Base-by-base conservation (phyloP, 345 rosid genomes). In the Linum lewisii region DNA sequence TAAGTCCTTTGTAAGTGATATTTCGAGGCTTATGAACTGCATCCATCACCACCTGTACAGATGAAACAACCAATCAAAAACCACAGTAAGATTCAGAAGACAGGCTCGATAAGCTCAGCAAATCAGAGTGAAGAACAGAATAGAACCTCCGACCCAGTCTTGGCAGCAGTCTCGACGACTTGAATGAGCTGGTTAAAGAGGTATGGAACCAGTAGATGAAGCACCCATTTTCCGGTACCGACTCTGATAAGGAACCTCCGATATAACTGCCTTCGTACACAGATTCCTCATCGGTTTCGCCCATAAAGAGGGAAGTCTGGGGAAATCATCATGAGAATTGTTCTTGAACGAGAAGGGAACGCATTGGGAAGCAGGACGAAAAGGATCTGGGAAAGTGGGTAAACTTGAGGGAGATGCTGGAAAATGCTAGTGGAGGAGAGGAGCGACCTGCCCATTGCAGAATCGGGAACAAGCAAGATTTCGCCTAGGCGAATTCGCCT, bases 21-120 rank as follows among this genome's bases (percentile, higher is more conserved):
- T 79, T 88, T 23, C 84, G 77, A 63, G 96, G 98, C 74, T 82
- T 82, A 60, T 84, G 83, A 24, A 92, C 96, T 67, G 96, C 96
- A 65, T 83, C 93, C 96, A 92, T 86, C 29, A 88, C 95, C 38
- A 92, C 94, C 98, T 92, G 66, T 8, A 73, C 60, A 21, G 47
- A 26, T 25, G 51, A 20, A 54, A 20, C 25, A 54, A 54, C 8
- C 45, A 20, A 20, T 54, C 5, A 54, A n/a, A n/a, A 42, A 51
- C 4, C 16, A 54, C 15, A 47, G 13, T 24, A 23, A 26, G 32
- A 26, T 10, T 11, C n/a, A n/a, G 57, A 21, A 6, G 3, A 22
- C 23, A 26, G 19, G 13, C 21, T 15, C n/a, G n/a, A n/a, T n/a
- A n/a, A n/a, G n/a, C n/a, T n/a, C n/a, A 24, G n/a, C 32, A 10